Base-by-base conservation (phyloP, 1,284 basidiomycete genomes). In the Cutaneotrichosporon sp. region DNA sequence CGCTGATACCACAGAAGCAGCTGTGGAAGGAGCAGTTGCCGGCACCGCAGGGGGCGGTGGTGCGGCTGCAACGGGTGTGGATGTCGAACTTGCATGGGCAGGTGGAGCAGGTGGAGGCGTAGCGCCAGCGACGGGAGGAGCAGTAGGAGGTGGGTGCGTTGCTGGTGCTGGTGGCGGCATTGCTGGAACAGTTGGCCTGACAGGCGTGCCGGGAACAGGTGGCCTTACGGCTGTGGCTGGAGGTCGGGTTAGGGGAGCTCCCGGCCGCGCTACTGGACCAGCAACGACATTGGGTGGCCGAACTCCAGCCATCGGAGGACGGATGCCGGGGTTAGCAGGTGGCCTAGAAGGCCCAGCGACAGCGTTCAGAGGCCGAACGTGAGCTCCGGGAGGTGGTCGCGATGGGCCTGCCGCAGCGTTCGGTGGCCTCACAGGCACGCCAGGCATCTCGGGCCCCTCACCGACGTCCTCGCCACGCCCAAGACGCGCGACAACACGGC, bases 401-500 rank as follows among this genome's bases (percentile, higher is more conserved):
- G 61, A 34, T 18, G 61, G 58, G 1, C 57, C 51, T 14, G 49
- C 60, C n/a, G 57, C 61, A 11, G 30, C 36, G 4, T 42, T 55
- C 4, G 60, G 55, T 0, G 64, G 64, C 8, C 64, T 58, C 10
- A 38, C 36, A 6, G 63, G 55, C 0, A 40, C n/a, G 31, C 63
- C 64, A 2, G 61, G 58, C 38, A 65, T 58, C 16, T 69, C 68
- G 3, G 68, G 68, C 0, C 68, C 68, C 16, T 69, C 68, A 4
- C 68, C 64, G 3, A 65, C 66, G 11, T 56, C 65, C 57, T 79
- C 74, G 2, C 77, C 76, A 58, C 71, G 63, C 16, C 72, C 73
- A 11, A 79, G 63, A 16, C 75, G 66, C 0, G 68, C 75, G 0
- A 79, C 77, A 0, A 76, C 73, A 7, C 73, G 69, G 5, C 76